phyloP scores from a whole-genome alignment of 1,139 yeast genomes.

The Candida glucosophila region DNA sequence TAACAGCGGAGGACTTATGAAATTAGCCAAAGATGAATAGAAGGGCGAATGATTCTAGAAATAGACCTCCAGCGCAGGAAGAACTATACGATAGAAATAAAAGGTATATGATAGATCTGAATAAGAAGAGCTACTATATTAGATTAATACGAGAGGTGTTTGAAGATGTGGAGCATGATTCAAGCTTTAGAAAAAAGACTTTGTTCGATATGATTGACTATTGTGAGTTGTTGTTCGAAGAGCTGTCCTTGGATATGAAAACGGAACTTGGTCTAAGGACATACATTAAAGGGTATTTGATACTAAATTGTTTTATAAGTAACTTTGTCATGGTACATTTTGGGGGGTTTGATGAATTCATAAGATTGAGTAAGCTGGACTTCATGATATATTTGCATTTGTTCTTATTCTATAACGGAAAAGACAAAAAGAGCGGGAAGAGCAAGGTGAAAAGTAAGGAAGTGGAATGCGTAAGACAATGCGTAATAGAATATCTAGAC shows the following conservation, averaged over 20 bases:
- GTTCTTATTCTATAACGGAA: conserved; percentile 32
- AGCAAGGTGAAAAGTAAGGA: conserved; percentile 16
- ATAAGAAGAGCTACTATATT: conserved; percentile 12
- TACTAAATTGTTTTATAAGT: conserved; percentile 37
- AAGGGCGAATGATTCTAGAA: too few species aligned
- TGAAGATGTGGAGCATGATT: conserved; percentile 28
- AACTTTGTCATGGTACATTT: conserved; percentile 37
- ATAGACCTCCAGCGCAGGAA: too few species aligned
- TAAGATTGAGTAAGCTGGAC: conserved; percentile 29
- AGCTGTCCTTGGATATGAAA: conserved; percentile 11
- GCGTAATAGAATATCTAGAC: conserved; percentile 23
- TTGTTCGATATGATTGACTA: conserved; percentile 37
- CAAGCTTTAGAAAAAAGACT: conserved; percentile 21
- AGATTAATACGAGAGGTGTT: conserved; percentile 28
- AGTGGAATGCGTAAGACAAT: conserved; percentile 17
- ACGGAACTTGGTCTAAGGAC: conserved; percentile 13
- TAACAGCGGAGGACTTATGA: too few species aligned
- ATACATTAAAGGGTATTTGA: conserved; percentile 32
- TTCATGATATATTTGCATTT: conserved; percentile 37
- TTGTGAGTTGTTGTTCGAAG: conserved; percentile 34
- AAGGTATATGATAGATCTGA: too few species aligned
- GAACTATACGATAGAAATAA: too few species aligned
- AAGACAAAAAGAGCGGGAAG: conserved; percentile 16
- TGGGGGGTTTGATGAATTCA: conserved; percentile 36
- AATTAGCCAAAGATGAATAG: too few species aligned